Base-by-base conservation (phyloP, 306 rosid species). In the Casuarina glauca region DNA sequence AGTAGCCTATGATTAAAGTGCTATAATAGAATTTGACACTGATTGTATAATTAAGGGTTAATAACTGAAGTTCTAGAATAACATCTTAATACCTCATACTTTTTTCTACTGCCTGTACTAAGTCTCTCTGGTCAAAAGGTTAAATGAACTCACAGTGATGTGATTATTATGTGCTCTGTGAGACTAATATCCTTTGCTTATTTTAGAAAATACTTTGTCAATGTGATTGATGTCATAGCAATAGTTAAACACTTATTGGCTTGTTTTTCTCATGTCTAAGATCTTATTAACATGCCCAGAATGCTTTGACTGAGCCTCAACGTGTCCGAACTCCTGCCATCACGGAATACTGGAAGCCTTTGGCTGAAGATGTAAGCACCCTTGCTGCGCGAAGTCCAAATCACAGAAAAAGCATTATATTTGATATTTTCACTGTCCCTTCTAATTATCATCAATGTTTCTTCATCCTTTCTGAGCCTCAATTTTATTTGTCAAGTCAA, bases 261-360 rank as follows among this genome's bases (percentile, higher is more conserved):
- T 67, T 45, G 55, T 80, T 52, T 11, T 52, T 64, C 26, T 77
- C 64, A 79, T 73, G 69, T 19, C 1, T 54, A 53, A 51, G 61
- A 35, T 51, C 46, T 63, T 78, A 77, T 77, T 78, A 83, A 64
- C 82, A 78, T 71, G 68, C 42, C 60, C 93, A 92, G 97, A 88
- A 88, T 85, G 97, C 98, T 78, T 87, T 94, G 82, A 94, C 91
- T 3, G 87, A 94, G 87, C 89, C 97, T 86, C 98, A 90, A 74
- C 98, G 97, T 73, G 95, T 94, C 83, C 89, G 85, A 80, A 94
- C 95, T 62, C 98, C 98, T 79, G 83, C 90, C n/a, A 92, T 94
- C 77, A 78, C 80, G 80, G 98, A 91, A 73, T 94, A 92, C 82
- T 94, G 97, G 97, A 94, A 90, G 80, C 93, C 97, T 73, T 85